Base-by-base conservation (phyloP, 192 early-diverging fungal species). In the Funneliformis geosporum region DNA sequence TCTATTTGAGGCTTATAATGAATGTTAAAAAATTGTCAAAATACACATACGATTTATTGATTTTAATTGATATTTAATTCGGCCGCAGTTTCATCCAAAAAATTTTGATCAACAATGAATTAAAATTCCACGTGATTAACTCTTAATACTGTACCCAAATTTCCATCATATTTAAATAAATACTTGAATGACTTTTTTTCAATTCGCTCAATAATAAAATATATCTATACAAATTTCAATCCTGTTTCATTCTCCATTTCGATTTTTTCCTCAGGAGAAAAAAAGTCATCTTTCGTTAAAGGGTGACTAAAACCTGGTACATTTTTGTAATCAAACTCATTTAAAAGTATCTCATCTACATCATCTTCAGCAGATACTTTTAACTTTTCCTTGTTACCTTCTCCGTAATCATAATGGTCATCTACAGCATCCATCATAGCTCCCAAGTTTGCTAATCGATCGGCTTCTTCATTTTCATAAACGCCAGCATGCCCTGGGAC, bases 391-490 rank as follows among this genome's bases (percentile, higher is more conserved):
- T 21, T 8, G 4, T 44, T 69, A n/a, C 43, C 21, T 8, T 43
- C n/a, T 1, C 21, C n/a, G 9, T n/a, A 42, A n/a, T 42, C 16
- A 43, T 42, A 33, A 7, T 10, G 18, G 3, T 71, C 39, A 27
- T 72, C 55, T 23, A 59, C 27, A 50, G 23, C 23, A n/a, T 59
- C 55, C 23, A 50, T 61, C 6, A 83, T 25, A 44, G 93, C 91
- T n/a, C 95, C 96, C 9, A 76, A 55, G 9, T 91, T 91, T 5
- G 96, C 96, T 28, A 98, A 83, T 47, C 46, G 50, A 81, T 97
- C 95, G 0, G 96, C 96, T 73, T 77, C 87, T 78, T 96, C 94
- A 83, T 97, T 98, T 38, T 93, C 95, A 21, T 82, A 68, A 18
- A 87, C 77, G 23, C 95, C 95, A 4, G 75, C 28, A 82, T 98